Percentiles rank a stretch among this genome's conserved stretches.
phyloP scores from a whole-genome alignment of 2,329 filamentous ascomycete species.

The Elsinoe batatas region DNA sequence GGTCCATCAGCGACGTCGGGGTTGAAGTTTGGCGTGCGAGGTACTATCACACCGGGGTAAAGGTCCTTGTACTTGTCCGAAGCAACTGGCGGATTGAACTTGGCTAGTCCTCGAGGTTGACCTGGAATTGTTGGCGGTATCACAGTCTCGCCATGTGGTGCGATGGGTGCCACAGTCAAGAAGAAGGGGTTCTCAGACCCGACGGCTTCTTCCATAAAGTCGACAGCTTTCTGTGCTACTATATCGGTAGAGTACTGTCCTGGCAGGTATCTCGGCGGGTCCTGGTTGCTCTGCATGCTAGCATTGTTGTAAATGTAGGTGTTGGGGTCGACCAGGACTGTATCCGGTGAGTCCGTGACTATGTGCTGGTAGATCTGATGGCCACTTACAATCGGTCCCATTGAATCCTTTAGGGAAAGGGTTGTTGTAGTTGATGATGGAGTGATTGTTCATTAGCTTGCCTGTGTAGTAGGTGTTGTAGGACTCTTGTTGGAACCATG shows the following conservation, averaged over 20 bases:
- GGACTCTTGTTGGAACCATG: constrained; percentile 58
- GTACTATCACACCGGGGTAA: constrained; percentile 46
- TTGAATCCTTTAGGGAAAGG: constrained; percentile 52
- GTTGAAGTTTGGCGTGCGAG: constrained; percentile 44
- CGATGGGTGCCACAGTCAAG: constrained; percentile 24
- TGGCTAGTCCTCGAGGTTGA: constrained; percentile 4
- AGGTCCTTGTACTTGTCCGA: constrained; percentile 47
- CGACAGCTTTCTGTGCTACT: constrained; percentile 48
- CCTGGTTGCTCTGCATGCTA: constrained; percentile 50
- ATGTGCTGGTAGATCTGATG: not conserved
- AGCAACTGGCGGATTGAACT: constrained; percentile 36
- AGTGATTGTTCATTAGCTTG: constrained; percentile 59
- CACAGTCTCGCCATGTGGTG: constrained; percentile 22
- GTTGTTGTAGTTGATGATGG: constrained; percentile 49
- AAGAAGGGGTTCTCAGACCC: constrained; percentile 22
- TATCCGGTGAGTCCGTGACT: constrained; percentile 19
- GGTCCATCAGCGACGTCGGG: constrained; percentile 33
- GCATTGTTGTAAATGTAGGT: constrained; percentile 60
- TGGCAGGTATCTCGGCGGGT: constrained; percentile 45
- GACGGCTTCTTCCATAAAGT: constrained; percentile 39
- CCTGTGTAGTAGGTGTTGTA: constrained; percentile 64
- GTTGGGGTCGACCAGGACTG: constrained; percentile 48
- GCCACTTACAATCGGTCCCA: constrained; percentile 19
- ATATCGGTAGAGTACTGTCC: constrained; percentile 51
- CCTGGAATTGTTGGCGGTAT: constrained; percentile 10